These are phyloP conservation scores for Pseudopithomyces maydicus DNA, from an alignment of 2,329 filamentous ascomycete genomes.

Conservation along the genomic window DNA sequence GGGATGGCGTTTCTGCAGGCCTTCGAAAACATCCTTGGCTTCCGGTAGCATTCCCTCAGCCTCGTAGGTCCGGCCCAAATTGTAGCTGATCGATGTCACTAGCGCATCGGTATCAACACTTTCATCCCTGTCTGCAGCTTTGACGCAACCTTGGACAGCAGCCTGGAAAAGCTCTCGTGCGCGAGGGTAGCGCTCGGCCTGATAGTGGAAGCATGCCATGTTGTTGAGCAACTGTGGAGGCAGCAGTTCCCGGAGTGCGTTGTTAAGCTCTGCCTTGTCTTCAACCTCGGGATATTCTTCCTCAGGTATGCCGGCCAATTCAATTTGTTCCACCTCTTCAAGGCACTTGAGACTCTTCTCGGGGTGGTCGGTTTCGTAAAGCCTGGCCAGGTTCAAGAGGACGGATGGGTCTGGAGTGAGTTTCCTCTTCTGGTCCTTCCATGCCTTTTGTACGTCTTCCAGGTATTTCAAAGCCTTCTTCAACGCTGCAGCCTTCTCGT, in stretches of 20 bases:
- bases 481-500: slow-evolving; percentile 83
- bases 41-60: slow-evolving; percentile 79
- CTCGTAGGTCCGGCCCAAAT: slow-evolving; percentile 92
- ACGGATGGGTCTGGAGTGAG: slow-evolving; percentile 82
- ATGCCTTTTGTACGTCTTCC: slow-evolving; percentile 81
- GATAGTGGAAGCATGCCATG: slow-evolving; percentile 94
- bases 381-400: slow-evolving; percentile 84
- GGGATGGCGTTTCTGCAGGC: slow-evolving; percentile 79
- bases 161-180: slow-evolving; percentile 90
- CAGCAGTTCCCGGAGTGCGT: slow-evolving; percentile 73
- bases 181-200: slow-evolving; percentile 77
- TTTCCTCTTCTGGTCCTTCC: slow-evolving; percentile 92
- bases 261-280: slow-evolving; percentile 56
- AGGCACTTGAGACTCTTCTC: slow-evolving; percentile 93
- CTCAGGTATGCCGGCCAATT: slow-evolving; percentile 76
- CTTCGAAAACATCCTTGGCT: slow-evolving; percentile 86
- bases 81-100: slow-evolving; percentile 96
- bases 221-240: slow-evolving; percentile 95
- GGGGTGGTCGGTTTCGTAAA: slow-evolving; percentile 84
- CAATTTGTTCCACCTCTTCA: slow-evolving; percentile 88
- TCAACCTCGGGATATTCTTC: slow-evolving; percentile 65
- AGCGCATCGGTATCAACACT: slow-evolving; percentile 85
- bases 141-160: slow-evolving; percentile 86
- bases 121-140: slow-evolving; percentile 75
- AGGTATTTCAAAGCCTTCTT: slow-evolving; percentile 86